phyloP scores from a whole-genome alignment of 495 filamentous ascomycete species.

The Acidomyces sp. region DNA sequence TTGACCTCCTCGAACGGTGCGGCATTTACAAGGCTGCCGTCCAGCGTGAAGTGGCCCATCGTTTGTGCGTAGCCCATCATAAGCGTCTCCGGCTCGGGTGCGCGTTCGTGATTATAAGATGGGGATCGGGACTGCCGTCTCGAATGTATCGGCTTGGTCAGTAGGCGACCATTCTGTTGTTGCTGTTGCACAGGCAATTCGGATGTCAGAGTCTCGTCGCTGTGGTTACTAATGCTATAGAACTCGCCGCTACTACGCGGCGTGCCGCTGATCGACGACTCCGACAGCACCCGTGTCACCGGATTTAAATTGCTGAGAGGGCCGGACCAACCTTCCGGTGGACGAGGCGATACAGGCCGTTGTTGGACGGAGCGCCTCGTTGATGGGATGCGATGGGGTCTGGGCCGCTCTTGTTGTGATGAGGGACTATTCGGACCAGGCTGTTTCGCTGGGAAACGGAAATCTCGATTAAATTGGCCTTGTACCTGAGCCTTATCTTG shows the following conservation, averaged over 20 bases:
- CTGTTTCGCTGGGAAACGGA: constrained; percentile 51
- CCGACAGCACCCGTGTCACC: constrained; percentile 59
- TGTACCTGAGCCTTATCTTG: not conserved
- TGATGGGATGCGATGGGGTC: constrained; percentile 6
- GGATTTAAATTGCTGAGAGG: constrained; percentile 32
- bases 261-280: constrained; percentile 52
- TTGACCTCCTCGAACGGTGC: constrained; percentile 91
- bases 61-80: constrained; percentile 98
- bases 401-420: constrained; percentile 6
- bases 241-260: constrained; percentile 88
- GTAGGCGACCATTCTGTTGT: constrained; percentile 38
- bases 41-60: constrained; percentile 80
- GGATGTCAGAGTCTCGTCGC: constrained; percentile 80
- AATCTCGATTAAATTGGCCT: constrained; percentile 21
- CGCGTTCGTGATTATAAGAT: not conserved
- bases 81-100: constrained; percentile 49
- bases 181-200: constrained; percentile 59
- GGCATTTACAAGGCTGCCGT: constrained; percentile 81
- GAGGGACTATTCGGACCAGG: constrained; percentile 20
- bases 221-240: constrained; percentile 86
- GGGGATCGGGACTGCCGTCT: constrained; percentile 32
- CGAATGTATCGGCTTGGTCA: constrained; percentile 39
- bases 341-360: constrained; percentile 24
- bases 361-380: constrained; percentile 19
- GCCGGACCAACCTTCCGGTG: constrained; percentile 24